Base-by-base conservation (phyloP, 352 stramenopile genomes). In the Phytophthora melonis region DNA sequence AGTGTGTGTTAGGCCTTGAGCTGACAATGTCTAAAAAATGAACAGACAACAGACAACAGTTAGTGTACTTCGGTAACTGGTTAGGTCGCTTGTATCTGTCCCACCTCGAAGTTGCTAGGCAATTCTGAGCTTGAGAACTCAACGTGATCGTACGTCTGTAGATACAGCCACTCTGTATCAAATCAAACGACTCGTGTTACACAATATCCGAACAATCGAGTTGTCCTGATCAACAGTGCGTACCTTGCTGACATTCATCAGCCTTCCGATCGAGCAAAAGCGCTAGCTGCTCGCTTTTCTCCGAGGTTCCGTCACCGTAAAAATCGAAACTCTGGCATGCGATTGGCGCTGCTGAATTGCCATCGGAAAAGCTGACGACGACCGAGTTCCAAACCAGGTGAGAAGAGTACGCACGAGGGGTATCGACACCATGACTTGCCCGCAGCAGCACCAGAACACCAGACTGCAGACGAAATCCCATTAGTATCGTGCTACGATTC, bases 131-230 rank as follows among this genome's bases (percentile, higher is more conserved):
- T 16, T n/a, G 49, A 70, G 41, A 83, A 86, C 30, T 47, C 18
- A 53, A 86, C 50, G 16, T 80, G 50, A 18, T 88, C 79, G 56
- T 84, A 88, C 11, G 50, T 39, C 57, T 84, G 74, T 6, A 88
- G 63, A 50, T 80, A 84, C 30, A 54, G 47, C 47, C 47, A 54
- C 47, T 50, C 43, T 50, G 4, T 21, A 50, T 50, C 18, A 23
- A 19, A 19, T 23, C 43, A 50, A 52, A 23, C 43, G 43, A 52
- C 5, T n/a, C 19, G 8, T 25, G 43, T 52, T 25, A 52, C n/a
- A 5, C 5, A 52, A 7, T 23, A 25, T 52, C 25, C 43, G 0
- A n/a, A 52, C 18, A 52, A 52, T 23, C n/a, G 16, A 23, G 2
- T 53, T 6, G 30, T 18, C 23, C 23, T 27, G 63, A 65, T 18